Evolutionary conservation across 106 monocot genomes (phyloP), one percentile per base, ranked within the genome.

Genomic region (Phalaenopsis equestris): DNA sequence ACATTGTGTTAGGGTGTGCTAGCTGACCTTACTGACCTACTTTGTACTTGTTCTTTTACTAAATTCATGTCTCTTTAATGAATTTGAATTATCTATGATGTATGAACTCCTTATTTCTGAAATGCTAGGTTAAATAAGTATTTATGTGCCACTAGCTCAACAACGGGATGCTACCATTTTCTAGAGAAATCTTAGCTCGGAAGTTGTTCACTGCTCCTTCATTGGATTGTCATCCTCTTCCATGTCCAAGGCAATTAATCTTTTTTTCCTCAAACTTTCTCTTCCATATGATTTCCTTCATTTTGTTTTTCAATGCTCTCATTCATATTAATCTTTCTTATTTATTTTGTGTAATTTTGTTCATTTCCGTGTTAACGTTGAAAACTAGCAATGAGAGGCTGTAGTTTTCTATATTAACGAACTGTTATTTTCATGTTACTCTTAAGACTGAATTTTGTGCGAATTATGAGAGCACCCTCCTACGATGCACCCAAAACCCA

Each of bases 241-340:
- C 76, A 76, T 76, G 49, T 76, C 49, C 76, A 76, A 76, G 76
- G 76, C 43, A 74, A 36, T 74, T 74, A 19, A 42, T n/a, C 7
- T 42, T 42, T 74, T 19, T 74, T 74, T 74, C 43, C 36, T 17
- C 15, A 70, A 70, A 1, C 2, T 76, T 24, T 47, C 11, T 42
- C n/a, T 49, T 3, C 19, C 48, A 24, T 76, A 30, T 76, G 42
- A 49, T 24, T 76, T 52, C 49, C 10, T 43, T 74, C 19, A 74
- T 76, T 75, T 52, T 24, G 76, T 49, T 76, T 49, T 48, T 23
- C 5, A 24, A 49, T 48, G n/a, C n/a, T 19, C 19, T 42, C n/a
- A n/a, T 74, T 18, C 43, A 42, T 45, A 42, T 45, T 45, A 39
- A 18, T 43, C 18, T 74, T 74, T 74, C 18, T 19, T 10, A 19